Evolutionary conservation across 306 rosid species (phyloP).

Genomic region (Sindora glabra): DNA sequence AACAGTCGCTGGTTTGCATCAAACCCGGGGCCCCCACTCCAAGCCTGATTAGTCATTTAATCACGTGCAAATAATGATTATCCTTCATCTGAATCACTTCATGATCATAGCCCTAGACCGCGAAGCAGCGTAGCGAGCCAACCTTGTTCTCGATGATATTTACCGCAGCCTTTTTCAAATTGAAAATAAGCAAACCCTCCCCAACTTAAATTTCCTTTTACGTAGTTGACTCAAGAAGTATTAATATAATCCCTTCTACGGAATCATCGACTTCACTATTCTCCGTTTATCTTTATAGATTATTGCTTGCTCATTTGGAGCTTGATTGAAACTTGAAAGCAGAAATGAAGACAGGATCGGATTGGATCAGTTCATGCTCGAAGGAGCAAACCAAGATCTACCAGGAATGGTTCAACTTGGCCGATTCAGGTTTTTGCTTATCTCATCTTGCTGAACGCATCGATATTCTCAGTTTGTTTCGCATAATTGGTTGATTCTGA

Average conservation of each 20-base stretch:
- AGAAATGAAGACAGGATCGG: conserved; percentile 49
- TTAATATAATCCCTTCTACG: neutral
- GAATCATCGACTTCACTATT: neutral
- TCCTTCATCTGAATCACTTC: neutral
- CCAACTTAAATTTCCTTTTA: too few species aligned
- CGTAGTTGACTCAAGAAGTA: too few species aligned
- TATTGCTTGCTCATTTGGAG: neutral
- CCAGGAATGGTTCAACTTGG: conserved; percentile 73
- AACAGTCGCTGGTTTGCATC: neutral
- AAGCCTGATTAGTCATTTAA: neutral
- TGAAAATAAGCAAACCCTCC: neutral
- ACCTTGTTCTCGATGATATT: neutral
- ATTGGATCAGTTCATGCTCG: conserved; percentile 28
- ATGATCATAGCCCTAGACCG: neutral
- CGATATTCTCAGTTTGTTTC: neutral
- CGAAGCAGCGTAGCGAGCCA: too few species aligned
- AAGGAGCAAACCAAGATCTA: conserved; percentile 57
- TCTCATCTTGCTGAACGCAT: neutral
- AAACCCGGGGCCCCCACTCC: conserved; percentile 2
- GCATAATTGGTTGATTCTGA: neutral
- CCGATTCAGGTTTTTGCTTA: conserved; percentile 63
- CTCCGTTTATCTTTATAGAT: neutral
- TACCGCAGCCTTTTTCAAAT: neutral
- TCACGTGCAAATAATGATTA: neutral
- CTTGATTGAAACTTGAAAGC: neutral